Evolutionary conservation across 2,329 filamentous ascomycete species (phyloP), one percentile per base, ranked within the genome.

Genomic region (Nothophaeocryptopus gaeumannii): DNA sequence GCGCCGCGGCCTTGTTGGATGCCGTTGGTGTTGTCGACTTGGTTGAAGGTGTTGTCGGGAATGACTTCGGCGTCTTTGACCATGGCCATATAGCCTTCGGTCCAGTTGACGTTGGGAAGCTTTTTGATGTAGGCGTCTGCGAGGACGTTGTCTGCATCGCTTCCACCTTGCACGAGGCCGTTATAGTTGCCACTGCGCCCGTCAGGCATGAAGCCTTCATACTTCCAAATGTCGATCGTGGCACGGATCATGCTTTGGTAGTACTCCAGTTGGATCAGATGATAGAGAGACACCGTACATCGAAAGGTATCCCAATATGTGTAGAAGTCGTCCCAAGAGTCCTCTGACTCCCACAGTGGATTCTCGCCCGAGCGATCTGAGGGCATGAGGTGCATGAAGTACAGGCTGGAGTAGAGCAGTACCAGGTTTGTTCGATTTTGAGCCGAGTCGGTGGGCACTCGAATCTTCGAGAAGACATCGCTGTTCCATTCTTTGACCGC

Each of bases 331-430:
- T 86, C 81, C 60, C 85, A 88, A 60, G 86, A 87, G 1, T 88
- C 85, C 0, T 63, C 59, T 1, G 81, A 83, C 1, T 70, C 63
- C 84, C 85, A 88, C 0, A 75, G 67, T 0, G 84, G 84, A 52
- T 88, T 89, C 63, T 88, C 85, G 0, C 83, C 84, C 0, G 84
- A 87, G 54, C 83, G 80, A 62, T 88, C 86, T 1, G 83, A 84
- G 0, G 85, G 84, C 32, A 87, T 78, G 9, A 88, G 66, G 51
- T 82, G 79, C 79, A 85, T 85, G 58, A 85, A 84, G 61, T 88
- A 88, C 31, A 89, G 64, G 0, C 82, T 83, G 0, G 80, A 80
- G 68, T 89, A 89, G 2, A 89, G 71, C 26, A 86, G 71, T 42
- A 76, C 71, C 7, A 86, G 70, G 39, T 80, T 83, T 0, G 74